Evolutionary conservation across 2,329 filamentous ascomycete genomes (phyloP), one percentile per base, ranked within the genome.

Genomic region (Aspergillus ochraceus): DNA sequence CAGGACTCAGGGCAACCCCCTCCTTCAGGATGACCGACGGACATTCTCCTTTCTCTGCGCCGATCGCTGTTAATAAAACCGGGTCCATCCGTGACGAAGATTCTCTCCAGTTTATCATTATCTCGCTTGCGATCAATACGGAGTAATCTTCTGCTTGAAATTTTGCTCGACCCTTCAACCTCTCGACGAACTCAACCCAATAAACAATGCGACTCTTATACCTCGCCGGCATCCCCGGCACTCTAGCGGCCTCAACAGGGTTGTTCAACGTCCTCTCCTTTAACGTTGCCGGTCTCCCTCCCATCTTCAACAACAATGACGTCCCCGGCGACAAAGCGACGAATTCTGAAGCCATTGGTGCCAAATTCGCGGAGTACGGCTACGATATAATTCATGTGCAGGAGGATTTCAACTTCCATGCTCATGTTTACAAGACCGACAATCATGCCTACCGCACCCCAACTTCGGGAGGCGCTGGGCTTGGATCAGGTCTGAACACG

Each of bases 341-440:
- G 6, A 89, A 89, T 71, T 79, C 86, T 1, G 76, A 76, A 10
- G 71, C 74, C 29, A 88, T 89, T 52, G 87, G 87, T 0, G 69
- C 78, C 4, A 77, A 82, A 55, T 85, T 90, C 65, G 76, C 83
- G 5, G 64, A 83, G 67, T 83, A 86, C 59, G 80, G 75, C 58
- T 87, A 85, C 73, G 85, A 87, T 64, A 74, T 90, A 29, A 85
- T 89, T 69, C 81, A 90, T 64, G 76, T 88, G 14, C 88, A 90
- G 70, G 88, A 89, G 78, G 86, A 89, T 70, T 89, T 89, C 79
- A 88, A 88, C 74, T 90, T 85, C 72, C 86, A 90, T 65, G 83
- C 84, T 9, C 79, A 81, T 58, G 81, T 90, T 64, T 90, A 89
- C 73, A 77, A 77, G 10, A 84, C 83, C 14, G 84, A 71, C 50